Evolutionary conservation across 2,329 filamentous ascomycete genomes (phyloP).

Genomic region (Diplodia seriata): DNA sequence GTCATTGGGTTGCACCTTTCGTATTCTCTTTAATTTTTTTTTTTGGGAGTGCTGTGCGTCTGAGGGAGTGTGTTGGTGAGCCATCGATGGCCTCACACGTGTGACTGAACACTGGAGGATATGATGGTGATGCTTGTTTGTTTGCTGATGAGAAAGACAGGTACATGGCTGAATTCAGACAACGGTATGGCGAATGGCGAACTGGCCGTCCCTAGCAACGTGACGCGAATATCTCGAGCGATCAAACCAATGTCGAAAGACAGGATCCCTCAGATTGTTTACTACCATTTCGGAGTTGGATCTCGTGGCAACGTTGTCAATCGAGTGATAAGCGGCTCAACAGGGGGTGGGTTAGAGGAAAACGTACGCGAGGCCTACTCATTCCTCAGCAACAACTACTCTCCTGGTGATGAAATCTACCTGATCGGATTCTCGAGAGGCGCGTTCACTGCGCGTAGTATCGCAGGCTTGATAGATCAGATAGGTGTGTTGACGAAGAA

Average conservation of each 20-base stretch:
- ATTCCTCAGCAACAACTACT: constrained; percentile 68
- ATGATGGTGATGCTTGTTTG: not conserved
- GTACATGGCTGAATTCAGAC: constrained; percentile 59
- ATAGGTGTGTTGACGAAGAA: constrained; percentile 38
- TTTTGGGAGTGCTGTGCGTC: not conserved
- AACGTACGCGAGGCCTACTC: constrained; percentile 68
- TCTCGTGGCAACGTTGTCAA: constrained; percentile 37
- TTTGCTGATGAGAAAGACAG: constrained; percentile 34
- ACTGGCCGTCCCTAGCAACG: constrained; percentile 46
- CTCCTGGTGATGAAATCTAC: constrained; percentile 61
- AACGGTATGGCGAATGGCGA: constrained; percentile 54
- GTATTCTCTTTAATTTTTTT: not conserved
- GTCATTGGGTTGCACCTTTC: not conserved
- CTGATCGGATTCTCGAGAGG: constrained; percentile 63
- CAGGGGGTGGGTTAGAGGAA: constrained; percentile 44
- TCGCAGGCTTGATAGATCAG: constrained; percentile 37
- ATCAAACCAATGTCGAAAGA: constrained; percentile 44
- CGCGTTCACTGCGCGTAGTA: constrained; percentile 57
- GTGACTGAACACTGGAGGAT: not conserved
- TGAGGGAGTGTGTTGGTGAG: not conserved
- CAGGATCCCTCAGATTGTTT: constrained; percentile 47
- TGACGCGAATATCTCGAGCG: constrained; percentile 49
- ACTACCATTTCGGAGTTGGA: constrained; percentile 53
- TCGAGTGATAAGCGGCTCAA: constrained; percentile 34
- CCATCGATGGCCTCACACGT: not conserved